These are phyloP conservation scores for Hymenoscyphus salicellus DNA, from an alignment of 2,329 filamentous ascomycete species.

Conservation along the genomic window DNA sequence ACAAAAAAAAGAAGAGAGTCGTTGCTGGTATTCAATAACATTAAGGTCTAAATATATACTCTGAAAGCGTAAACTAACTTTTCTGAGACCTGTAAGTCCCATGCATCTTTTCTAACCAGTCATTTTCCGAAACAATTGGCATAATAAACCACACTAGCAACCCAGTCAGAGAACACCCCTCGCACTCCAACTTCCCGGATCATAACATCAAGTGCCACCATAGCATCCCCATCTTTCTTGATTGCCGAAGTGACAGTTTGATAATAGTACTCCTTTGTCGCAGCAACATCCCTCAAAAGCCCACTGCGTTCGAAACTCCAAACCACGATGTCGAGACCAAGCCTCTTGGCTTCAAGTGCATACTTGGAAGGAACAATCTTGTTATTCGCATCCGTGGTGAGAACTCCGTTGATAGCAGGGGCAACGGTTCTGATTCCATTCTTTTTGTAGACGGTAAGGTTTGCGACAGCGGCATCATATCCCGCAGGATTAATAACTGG, in stretches of 20 bases:
- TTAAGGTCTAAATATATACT: no score
- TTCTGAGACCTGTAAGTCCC: background rate
- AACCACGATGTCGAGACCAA: constrained; percentile 21
- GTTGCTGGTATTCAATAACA: no score
- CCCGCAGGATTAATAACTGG: constrained; percentile 15
- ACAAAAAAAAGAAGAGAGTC: no score
- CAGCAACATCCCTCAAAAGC: constrained; percentile 7
- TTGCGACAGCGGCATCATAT: constrained; percentile 8
- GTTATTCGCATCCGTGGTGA: constrained; percentile 15
- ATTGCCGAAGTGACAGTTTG: constrained; percentile 11
- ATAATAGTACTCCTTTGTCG: constrained; percentile 20
- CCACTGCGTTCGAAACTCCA: constrained; percentile 26
- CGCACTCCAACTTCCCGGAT: constrained; percentile 20
- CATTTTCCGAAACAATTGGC: constrained; percentile 22
- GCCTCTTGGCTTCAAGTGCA: constrained; percentile 16
- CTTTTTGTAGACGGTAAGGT: constrained; percentile 14
- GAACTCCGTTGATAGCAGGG: constrained; percentile 20
- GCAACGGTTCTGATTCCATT: constrained; percentile 23
- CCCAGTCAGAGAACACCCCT: constrained; percentile 24
- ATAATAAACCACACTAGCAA: constrained; percentile 20
- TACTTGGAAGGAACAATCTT: constrained; percentile 23
- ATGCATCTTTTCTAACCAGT: background rate
- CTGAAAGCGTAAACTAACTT: no score
- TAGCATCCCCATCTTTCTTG: constrained; percentile 19
- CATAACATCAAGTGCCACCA: constrained; percentile 22